Percentiles rank a stretch among this genome's conserved stretches.
phyloP scores from a whole-genome alignment of 257 asterid genomes.

The Scutellaria barbata region DNA sequence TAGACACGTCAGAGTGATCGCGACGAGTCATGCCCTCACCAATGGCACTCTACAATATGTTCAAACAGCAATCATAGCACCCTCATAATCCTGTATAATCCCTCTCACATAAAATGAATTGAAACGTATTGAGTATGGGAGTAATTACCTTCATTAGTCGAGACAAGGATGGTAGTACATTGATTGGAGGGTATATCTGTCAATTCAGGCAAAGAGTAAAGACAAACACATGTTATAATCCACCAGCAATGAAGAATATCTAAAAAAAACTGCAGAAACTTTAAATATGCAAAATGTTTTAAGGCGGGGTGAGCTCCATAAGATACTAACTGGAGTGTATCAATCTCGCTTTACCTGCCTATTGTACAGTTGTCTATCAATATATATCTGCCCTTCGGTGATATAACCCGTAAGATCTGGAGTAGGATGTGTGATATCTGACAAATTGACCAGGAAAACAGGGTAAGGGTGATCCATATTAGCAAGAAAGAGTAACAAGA shows the following conservation, averaged over 20 bases:
- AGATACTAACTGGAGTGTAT: conserved; percentile 22
- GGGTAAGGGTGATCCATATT: conserved; percentile 12
- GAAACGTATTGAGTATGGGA: conserved; percentile 6
- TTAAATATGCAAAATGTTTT: conserved; percentile 5
- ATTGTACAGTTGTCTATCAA: conserved; percentile 84
- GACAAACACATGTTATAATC: neutral
- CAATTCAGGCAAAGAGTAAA: conserved; percentile 26
- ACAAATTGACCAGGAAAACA: conserved; percentile 32
- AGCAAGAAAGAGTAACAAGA: conserved; percentile 2
- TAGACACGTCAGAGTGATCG: conserved; percentile 94
- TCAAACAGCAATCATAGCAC: conserved; percentile 5
- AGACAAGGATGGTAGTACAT: conserved; percentile 94
- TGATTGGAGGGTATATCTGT: conserved; percentile 95
- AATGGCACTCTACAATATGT: conserved; percentile 79
- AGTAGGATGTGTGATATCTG: conserved; percentile 98
- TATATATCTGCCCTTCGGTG: conserved; percentile 94
- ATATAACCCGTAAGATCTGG: conserved; percentile 98
- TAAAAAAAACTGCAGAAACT: neutral
- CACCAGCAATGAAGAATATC: neutral
- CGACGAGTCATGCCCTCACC: conserved; percentile 98
- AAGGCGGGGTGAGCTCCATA: neutral
- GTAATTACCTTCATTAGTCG: conserved; percentile 83
- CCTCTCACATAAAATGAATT: conserved; percentile 13
- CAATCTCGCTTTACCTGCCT: conserved; percentile 48
- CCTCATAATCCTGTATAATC: conserved; percentile 20